A percentile compares a stretch with the other conserved stretches of the same genome.
These are phyloP conservation scores for Serpula lacrymans DNA, from an alignment of 768 basidiomycete genomes.

Conservation along the genomic window DNA sequence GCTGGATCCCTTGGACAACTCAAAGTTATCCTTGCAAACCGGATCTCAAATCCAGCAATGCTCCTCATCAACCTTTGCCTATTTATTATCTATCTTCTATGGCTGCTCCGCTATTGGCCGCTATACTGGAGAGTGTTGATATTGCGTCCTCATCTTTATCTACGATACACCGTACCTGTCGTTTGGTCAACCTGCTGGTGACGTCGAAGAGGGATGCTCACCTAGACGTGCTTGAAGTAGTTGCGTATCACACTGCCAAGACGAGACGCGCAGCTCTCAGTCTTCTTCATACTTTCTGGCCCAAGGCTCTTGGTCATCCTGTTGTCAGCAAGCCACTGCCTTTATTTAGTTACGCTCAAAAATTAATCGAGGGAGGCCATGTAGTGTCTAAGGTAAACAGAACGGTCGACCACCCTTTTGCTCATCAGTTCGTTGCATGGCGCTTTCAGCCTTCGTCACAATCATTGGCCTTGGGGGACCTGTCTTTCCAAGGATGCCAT, in stretches of 20 bases:
- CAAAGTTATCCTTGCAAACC: conserved; percentile 10
- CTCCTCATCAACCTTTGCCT: conserved; percentile 50
- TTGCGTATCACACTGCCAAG: conserved; percentile 59
- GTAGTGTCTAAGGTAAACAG: neutral
- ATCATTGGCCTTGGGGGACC: conserved; percentile 25
- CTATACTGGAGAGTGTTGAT: conserved; percentile 58
- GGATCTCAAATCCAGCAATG: conserved; percentile 48
- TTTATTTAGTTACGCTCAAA: conserved; percentile 28
- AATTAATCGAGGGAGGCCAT: conserved; percentile 12
- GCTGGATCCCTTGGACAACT: conserved; percentile 29
- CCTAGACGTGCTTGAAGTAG: conserved; percentile 66
- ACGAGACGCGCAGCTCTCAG: conserved; percentile 54
- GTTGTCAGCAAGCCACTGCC: conserved; percentile 53
- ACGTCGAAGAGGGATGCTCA: conserved; percentile 63
- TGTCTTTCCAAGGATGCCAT: conserved; percentile 47
- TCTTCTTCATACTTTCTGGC: conserved; percentile 63
- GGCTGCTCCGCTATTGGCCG: conserved; percentile 57
- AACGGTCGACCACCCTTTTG: conserved; percentile 1
- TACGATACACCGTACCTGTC: conserved; percentile 46
- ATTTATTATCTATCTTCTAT: conserved; percentile 63
- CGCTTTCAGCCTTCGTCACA: conserved; percentile 36
- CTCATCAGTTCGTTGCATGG: conserved; percentile 74
- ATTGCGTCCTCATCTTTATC: conserved; percentile 29
- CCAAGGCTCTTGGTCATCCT: conserved; percentile 64
- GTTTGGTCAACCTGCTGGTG: conserved; percentile 51